Base-by-base conservation (phyloP, 2,329 filamentous ascomycete species). In the Aspergillus cejpii region DNA sequence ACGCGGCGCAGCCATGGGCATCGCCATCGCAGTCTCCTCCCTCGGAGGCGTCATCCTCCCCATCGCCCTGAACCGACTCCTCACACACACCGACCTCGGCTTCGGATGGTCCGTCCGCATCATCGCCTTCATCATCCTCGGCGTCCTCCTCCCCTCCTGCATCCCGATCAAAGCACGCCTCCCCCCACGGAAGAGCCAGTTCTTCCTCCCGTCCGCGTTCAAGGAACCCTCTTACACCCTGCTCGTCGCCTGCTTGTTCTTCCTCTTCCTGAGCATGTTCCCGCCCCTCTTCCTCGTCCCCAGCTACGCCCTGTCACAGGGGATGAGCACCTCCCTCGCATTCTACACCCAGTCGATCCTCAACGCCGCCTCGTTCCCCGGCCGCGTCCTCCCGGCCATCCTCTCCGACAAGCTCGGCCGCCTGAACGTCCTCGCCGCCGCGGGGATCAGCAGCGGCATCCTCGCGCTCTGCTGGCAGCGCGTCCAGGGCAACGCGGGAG, bases 21-120 rank as follows among this genome's bases (percentile, higher is more conserved):
- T 78, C 1, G 66, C 64, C 1, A 59, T 74, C 0, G 59, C 71
- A 0, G 76, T 75, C 0, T 74, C 71, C 0, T 74, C 72, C 1
- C 54, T 78, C 3, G 78, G 77, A 2, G 77, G 75, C 6, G 62
- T 81, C 28, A 60, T 80, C 19, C 73, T 78, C 31, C 77, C 77
- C 10, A 64, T 74, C 31, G 50, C 53, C 45, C 59, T 74, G 33
- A 74, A 70, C 39, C 71, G 72, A 47, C 64, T 80, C 56, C 61
- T 80, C 14, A 72, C 73, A 43, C 56, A 57, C 19, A 58, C 67
- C 0, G 47, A 47, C 0, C 51, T 81, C 10, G 66, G 70, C 3
- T 73, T 79, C 45, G 72, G 66, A 19, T 80, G 78, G 77, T 65
- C 74, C 0, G 69, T 79, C 0, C 66, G 77, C 3, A 64, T 77